Conservation (phyloP, 164 flowering plant species). For the Tinospora cordifolia region DNA sequence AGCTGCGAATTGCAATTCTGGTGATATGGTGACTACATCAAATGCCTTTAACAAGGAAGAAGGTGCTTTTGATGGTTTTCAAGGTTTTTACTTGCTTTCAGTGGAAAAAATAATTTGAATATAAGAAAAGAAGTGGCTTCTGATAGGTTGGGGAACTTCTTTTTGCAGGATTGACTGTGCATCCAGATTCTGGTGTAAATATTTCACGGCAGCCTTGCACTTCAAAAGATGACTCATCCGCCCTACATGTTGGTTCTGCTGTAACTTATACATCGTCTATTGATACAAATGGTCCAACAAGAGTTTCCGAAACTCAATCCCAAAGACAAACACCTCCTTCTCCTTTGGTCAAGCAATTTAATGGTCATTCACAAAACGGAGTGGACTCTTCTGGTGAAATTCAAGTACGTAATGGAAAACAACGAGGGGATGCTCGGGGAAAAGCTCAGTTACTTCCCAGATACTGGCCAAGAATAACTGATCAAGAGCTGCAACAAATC, state of each 20-base stretch:
- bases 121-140: slow-evolving; percentile 14
- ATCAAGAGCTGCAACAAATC: slow-evolving; percentile 62
- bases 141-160: slow-evolving; percentile 19
- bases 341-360: slow-evolving; percentile 30
- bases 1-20: slow-evolving; percentile 38
- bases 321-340: slow-evolving; percentile 32
- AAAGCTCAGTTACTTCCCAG: slow-evolving; percentile 64
- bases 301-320: slow-evolving; percentile 31
- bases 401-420: slow-evolving; percentile 44
- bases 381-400: slow-evolving; percentile 42
- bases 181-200: slow-evolving; percentile 28
- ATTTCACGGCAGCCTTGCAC: slow-evolving; percentile 25
- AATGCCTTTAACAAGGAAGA: slow-evolving; percentile 16
- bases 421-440: slow-evolving; percentile 53
- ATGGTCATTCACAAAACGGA: slow-evolving; percentile 32
- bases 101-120: slow-evolving; percentile 14
- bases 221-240: slow-evolving; percentile 45
- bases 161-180: slow-evolving; percentile 35
- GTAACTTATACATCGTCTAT: slow-evolving; percentile 28
- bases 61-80: slow-evolving; percentile 13
- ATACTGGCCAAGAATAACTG: slow-evolving; percentile 72
- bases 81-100: slow-evolving; percentile 8
- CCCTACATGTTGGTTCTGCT: slow-evolving; percentile 30
- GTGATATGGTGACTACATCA: slow-evolving; percentile 12
- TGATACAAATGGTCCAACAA: slow-evolving; percentile 36